Evolutionary conservation across 2,329 filamentous ascomycete species (phyloP).

Genomic region (Lojkania enalia): DNA sequence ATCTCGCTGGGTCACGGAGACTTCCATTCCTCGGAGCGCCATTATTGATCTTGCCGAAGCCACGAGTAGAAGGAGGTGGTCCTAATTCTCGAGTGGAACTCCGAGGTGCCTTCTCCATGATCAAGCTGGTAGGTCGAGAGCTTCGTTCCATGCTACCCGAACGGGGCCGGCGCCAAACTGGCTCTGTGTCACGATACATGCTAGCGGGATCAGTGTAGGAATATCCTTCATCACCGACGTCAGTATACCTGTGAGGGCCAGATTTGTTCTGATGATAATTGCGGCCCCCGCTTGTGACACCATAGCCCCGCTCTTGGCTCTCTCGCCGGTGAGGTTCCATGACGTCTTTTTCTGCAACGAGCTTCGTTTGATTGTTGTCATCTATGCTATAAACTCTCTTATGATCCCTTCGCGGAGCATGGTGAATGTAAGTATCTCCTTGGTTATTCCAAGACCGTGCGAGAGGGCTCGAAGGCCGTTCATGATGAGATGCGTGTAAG

Average conservation of each 20-base stretch:
- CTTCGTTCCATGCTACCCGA: slow-evolving; percentile 52
- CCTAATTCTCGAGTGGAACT: slow-evolving; percentile 42
- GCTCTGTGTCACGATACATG: slow-evolving; percentile 57
- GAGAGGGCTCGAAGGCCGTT: slow-evolving; percentile 48
- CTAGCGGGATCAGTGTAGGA: slow-evolving; percentile 55
- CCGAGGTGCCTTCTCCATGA: slow-evolving; percentile 43
- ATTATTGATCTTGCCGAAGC: slow-evolving; percentile 68
- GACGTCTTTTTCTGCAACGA: slow-evolving; percentile 44
- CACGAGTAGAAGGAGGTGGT: slow-evolving; percentile 70
- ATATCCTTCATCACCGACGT: slow-evolving; percentile 48
- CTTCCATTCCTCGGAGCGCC: slow-evolving; percentile 23
- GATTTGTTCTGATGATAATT: slow-evolving; percentile 37
- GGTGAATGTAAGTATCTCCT: slow-evolving; percentile 44
- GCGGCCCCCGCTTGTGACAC: slow-evolving; percentile 35
- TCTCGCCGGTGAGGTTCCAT: slow-evolving; percentile 39
- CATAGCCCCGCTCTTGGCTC: slow-evolving; percentile 26
- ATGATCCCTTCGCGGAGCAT: slow-evolving; percentile 38
- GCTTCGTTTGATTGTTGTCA: slow-evolving; percentile 45
- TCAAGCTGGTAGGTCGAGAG: slow-evolving; percentile 50
- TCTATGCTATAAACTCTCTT: slow-evolving; percentile 56
- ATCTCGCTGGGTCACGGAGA: slow-evolving; percentile 24
- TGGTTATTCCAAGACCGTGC: slow-evolving; percentile 39
- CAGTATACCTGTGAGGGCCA: slow-evolving; percentile 24
- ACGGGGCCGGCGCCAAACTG: slow-evolving; percentile 50
- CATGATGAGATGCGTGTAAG: slow-evolving; percentile 22